These are phyloP conservation scores for Colletotrichum lentis DNA, from an alignment of 2,329 filamentous ascomycete genomes.

Conservation along the genomic window DNA sequence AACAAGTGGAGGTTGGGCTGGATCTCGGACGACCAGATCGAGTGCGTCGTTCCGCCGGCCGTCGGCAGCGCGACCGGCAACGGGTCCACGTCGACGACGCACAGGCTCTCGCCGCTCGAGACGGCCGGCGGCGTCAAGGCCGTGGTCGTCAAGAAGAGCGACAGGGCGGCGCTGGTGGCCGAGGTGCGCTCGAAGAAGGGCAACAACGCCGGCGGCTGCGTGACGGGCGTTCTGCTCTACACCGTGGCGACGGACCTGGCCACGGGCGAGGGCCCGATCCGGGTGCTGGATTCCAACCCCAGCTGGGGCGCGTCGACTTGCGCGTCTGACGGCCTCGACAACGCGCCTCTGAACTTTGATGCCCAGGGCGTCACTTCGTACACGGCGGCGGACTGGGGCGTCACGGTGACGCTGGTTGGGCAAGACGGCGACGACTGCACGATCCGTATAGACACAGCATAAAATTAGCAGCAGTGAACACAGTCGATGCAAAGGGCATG, in stretches of 20 bases:
- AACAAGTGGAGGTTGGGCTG: slow-evolving; percentile 52
- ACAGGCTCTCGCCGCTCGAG: slow-evolving; percentile 43
- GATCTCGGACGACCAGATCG: slow-evolving; percentile 46
- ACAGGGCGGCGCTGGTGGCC: slow-evolving; percentile 44
- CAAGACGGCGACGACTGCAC: slow-evolving; percentile 20
- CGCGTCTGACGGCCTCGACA: slow-evolving; percentile 44
- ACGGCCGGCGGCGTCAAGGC: slow-evolving; percentile 41
- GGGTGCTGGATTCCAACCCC: slow-evolving; percentile 47
- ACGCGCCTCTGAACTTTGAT: slow-evolving; percentile 43
- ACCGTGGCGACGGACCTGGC: slow-evolving; percentile 44
- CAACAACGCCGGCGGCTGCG: slow-evolving; percentile 44
- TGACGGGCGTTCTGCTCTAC: slow-evolving; percentile 49
- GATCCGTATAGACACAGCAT: slow-evolving; percentile 7
- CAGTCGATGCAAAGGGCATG: neutral
- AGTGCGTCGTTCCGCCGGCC: slow-evolving; percentile 42
- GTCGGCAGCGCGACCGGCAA: slow-evolving; percentile 20
- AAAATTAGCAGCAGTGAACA: neutral
- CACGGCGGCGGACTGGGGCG: slow-evolving; percentile 2
- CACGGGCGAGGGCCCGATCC: slow-evolving; percentile 46
- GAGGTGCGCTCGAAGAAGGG: slow-evolving; percentile 44
- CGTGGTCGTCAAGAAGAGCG: slow-evolving; percentile 43
- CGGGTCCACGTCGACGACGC: slow-evolving; percentile 39
- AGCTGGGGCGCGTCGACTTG: slow-evolving; percentile 42
- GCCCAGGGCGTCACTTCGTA: neutral
- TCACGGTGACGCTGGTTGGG: slow-evolving; percentile 8